Evolutionary conservation across 192 early-diverging fungal genomes (phyloP).

Genomic region (Phlyctochytrium bullatum): DNA sequence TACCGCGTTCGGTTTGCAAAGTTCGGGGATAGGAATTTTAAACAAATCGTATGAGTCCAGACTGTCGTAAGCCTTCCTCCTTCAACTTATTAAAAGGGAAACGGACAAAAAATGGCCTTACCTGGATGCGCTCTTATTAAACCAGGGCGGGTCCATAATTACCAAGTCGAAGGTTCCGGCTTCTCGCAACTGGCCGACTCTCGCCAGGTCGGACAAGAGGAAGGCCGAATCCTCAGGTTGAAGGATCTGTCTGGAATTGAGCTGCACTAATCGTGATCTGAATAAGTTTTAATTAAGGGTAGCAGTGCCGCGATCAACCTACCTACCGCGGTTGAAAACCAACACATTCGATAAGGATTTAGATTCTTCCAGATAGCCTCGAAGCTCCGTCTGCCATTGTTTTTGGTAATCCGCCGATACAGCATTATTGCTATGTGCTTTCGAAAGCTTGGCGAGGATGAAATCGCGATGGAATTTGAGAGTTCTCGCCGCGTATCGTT

Average conservation of each 20-base stretch:
- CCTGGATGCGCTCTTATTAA: slow-evolving; percentile 59
- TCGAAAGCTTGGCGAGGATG: too few relatives aligned
- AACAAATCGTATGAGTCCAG: slow-evolving; percentile 68
- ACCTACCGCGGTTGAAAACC: too few relatives aligned
- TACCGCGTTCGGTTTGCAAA: slow-evolving; percentile 37
- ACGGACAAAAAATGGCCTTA: slow-evolving; percentile 14
- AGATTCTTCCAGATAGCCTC: too few relatives aligned
- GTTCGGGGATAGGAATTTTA: slow-evolving; percentile 51
- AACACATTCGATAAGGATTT: too few relatives aligned
- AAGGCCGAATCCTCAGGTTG: slow-evolving; percentile 26
- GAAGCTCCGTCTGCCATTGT: too few relatives aligned
- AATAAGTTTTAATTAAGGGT: too few relatives aligned
- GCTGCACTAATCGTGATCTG: too few relatives aligned
- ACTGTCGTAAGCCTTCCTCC: slow-evolving; percentile 51
- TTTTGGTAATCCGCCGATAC: too few relatives aligned
- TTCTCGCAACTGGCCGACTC: background rate
- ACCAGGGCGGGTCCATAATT: slow-evolving; percentile 69
- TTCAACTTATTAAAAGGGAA: slow-evolving; percentile 34
- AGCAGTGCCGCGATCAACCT: too few relatives aligned
- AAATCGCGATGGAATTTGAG: too few relatives aligned
- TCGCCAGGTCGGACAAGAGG: slow-evolving; percentile 29
- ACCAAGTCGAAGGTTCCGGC: slow-evolving; percentile 38
- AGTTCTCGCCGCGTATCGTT: too few relatives aligned
- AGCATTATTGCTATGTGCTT: too few relatives aligned
- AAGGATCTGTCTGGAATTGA: slow-evolving; percentile 8